These are phyloP conservation scores for Suillus hirtellus DNA, from an alignment of 768 basidiomycete species.

Conservation along the genomic window DNA sequence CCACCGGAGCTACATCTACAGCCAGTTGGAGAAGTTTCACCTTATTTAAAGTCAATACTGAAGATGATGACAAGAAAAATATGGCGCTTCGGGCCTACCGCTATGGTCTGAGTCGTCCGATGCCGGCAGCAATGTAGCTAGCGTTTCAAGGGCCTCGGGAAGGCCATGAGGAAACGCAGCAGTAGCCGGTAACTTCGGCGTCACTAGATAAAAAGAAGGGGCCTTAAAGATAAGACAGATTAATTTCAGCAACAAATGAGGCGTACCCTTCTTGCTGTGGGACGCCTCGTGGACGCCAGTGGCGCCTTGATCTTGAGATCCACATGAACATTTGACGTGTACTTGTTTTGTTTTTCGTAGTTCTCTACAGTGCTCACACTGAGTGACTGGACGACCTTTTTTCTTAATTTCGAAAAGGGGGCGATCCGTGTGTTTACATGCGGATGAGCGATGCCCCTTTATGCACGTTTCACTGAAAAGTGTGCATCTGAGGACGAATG, in stretches of 20 bases:
- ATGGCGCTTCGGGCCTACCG: slow-evolving; percentile 58
- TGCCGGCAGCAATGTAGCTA: slow-evolving; percentile 32
- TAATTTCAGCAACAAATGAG: slow-evolving; percentile 16
- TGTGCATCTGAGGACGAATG: slow-evolving; percentile 13
- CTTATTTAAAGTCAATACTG: slow-evolving; percentile 49
- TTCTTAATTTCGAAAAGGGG: slow-evolving; percentile 82
- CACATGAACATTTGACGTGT: slow-evolving; percentile 45
- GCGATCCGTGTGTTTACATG: slow-evolving; percentile 85
- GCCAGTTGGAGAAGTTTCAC: slow-evolving; percentile 43
- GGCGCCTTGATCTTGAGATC: slow-evolving; percentile 38
- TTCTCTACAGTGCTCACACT: slow-evolving; percentile 52
- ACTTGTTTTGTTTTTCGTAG: slow-evolving; percentile 47
- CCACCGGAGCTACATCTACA: slow-evolving; percentile 50
- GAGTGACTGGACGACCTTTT: slow-evolving; percentile 59
- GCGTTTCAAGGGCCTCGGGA: slow-evolving; percentile 65
- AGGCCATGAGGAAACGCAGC: slow-evolving; percentile 84
- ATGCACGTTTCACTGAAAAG: slow-evolving; percentile 81
- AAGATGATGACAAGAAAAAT: slow-evolving; percentile 37
- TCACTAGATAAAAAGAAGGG: slow-evolving; percentile 40
- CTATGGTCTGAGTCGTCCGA: slow-evolving; percentile 67
- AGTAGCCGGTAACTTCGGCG: slow-evolving; percentile 59
- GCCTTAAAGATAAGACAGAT: slow-evolving; percentile 48
- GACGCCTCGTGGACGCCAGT: slow-evolving; percentile 21
- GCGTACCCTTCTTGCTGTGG: slow-evolving; percentile 66
- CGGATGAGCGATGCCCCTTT: slow-evolving; percentile 89